Conservation (phyloP, 768 basidiomycete genomes). For the Auriscalpium microsporum region DNA sequence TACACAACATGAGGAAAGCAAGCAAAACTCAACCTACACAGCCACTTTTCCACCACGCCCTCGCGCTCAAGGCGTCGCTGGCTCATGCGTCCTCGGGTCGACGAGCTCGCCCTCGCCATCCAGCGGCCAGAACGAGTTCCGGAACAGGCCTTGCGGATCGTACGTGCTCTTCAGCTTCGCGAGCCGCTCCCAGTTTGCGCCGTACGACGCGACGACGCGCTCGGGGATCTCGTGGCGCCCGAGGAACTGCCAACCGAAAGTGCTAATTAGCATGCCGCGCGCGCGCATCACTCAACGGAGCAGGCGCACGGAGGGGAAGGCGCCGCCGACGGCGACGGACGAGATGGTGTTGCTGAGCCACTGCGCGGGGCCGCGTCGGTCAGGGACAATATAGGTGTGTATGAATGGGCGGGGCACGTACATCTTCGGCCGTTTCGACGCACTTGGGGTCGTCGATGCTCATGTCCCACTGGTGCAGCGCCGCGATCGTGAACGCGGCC, state of each 20-base stretch:
- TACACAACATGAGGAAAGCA: too few relatives aligned
- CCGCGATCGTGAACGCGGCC: constrained; percentile 77
- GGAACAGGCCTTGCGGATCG: constrained; percentile 72
- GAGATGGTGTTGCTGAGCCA: constrained; percentile 76
- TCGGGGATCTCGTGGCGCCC: constrained; percentile 59
- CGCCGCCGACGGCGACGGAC: constrained; percentile 68
- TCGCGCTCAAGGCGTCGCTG: constrained; percentile 32
- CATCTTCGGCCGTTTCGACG: constrained; percentile 74
- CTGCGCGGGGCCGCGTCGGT: constrained; percentile 26
- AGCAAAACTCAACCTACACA: too few relatives aligned
- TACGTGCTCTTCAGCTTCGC: constrained; percentile 63
- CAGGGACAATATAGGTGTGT: not conserved
- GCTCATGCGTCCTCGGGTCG: constrained; percentile 56
- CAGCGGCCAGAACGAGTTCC: constrained; percentile 75
- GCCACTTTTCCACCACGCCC: too few relatives aligned
- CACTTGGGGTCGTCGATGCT: constrained; percentile 75
- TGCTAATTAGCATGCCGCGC: not conserved
- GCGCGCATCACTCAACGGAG: not conserved
- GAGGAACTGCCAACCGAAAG: constrained; percentile 45
- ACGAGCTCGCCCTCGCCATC: constrained; percentile 46
- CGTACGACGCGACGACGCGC: constrained; percentile 60
- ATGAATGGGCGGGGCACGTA: constrained; percentile 22
- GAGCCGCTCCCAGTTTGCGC: constrained; percentile 67
- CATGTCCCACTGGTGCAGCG: constrained; percentile 91
- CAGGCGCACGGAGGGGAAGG: constrained; percentile 63